Conservation (phyloP, 768 basidiomycete genomes). For the Porphyrellus cyaneotinctus region DNA sequence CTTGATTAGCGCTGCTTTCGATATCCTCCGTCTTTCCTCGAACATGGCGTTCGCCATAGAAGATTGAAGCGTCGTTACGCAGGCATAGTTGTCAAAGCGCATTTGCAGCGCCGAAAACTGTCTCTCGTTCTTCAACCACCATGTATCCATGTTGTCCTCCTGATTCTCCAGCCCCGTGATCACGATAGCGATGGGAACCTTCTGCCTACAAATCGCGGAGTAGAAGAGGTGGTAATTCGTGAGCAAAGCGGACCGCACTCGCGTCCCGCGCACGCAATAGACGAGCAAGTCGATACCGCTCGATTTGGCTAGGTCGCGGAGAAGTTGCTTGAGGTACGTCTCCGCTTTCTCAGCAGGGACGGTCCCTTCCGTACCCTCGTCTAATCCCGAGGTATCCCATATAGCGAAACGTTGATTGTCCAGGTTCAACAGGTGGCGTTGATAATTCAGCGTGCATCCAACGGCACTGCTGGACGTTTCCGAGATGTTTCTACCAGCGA, state of each 20-base stretch:
- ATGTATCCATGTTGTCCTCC: constrained; percentile 25
- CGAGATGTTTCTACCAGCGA: constrained; percentile 7
- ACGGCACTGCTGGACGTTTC: constrained; percentile 20
- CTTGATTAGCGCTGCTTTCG: constrained; percentile 15
- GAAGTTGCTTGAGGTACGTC: constrained; percentile 27
- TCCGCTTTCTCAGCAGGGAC: constrained; percentile 25
- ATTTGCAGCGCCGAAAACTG: constrained; percentile 30
- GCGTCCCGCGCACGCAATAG: constrained; percentile 29
- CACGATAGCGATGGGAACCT: constrained; percentile 38
- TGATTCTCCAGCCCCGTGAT: constrained; percentile 39
- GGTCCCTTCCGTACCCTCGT: constrained; percentile 18
- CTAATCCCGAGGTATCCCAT: constrained; percentile 27
- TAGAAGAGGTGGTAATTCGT: constrained; percentile 38
- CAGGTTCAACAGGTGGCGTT: constrained; percentile 8
- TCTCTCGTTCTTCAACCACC: constrained; percentile 30
- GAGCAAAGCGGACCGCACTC: constrained; percentile 18
- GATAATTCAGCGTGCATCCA: constrained; percentile 18
- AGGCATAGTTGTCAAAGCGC: constrained; percentile 34
- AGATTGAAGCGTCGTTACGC: constrained; percentile 34
- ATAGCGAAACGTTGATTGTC: constrained; percentile 11
- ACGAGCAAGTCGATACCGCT: constrained; percentile 21
- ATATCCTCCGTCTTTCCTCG: constrained; percentile 18
- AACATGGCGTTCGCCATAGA: constrained; percentile 6
- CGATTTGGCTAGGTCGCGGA: constrained; percentile 13
- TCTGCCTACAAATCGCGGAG: constrained; percentile 35